phyloP scores from a whole-genome alignment of 176 grass and related monocot genomes.

The Carex kokanica region DNA sequence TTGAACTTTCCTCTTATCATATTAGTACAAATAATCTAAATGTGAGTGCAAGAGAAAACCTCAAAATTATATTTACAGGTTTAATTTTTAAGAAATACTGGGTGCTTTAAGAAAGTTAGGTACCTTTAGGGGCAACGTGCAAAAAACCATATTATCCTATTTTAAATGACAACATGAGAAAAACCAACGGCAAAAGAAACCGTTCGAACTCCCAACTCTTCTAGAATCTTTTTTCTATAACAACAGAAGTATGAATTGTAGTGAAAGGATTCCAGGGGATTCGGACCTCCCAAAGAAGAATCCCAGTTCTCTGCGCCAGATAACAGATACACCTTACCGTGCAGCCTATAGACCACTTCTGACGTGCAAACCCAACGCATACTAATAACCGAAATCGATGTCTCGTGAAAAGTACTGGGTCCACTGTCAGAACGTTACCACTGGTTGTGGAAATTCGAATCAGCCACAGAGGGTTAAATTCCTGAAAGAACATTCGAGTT shows the following conservation, averaged over 20 bases:
- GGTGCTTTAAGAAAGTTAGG: neutral
- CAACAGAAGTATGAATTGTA: neutral
- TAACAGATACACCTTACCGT: neutral
- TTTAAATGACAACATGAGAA: slow-evolving; percentile 11
- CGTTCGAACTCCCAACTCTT: neutral
- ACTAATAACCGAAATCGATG: neutral
- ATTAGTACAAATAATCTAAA: neutral
- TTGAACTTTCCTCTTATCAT: too few relatives aligned
- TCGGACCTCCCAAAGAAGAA: neutral
- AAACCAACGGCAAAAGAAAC: neutral
- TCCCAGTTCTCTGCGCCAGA: slow-evolving; percentile 17
- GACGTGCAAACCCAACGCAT: neutral
- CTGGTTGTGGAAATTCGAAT: neutral
- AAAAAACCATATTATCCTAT: neutral
- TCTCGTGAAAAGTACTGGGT: neutral
- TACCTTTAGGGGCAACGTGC: neutral
- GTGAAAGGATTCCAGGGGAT: neutral
- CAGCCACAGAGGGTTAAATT: neutral
- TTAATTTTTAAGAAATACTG: neutral
- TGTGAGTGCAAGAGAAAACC: neutral
- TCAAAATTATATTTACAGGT: neutral
- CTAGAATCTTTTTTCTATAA: neutral
- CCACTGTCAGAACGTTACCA: neutral
- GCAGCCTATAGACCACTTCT: neutral
- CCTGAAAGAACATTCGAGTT: slow-evolving; percentile 19